Evolutionary conservation across 1,284 basidiomycete species (phyloP), one percentile per base, ranked within the genome.

Genomic region (Rhodotorula sp.): DNA sequence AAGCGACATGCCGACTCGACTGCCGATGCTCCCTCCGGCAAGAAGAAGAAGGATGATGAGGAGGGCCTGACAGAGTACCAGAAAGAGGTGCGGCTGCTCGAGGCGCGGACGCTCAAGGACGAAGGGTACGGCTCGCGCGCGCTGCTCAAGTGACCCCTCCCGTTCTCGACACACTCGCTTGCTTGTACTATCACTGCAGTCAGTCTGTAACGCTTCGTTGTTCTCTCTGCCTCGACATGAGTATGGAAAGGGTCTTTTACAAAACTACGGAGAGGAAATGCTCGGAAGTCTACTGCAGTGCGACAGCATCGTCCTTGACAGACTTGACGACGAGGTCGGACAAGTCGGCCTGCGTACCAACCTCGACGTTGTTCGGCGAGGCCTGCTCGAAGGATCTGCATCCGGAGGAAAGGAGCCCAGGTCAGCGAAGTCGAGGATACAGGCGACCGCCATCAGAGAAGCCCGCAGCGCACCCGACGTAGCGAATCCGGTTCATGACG

Each of bases 271-370:
- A 30, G 3, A 30, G 11, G 18, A n/a, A n/a, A n/a, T n/a, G n/a
- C n/a, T n/a, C n/a, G n/a, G n/a, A n/a, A 26, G 20, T 48, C 22
- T 24, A 63, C 44, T 59, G 52, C 51, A 30, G 57, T 22, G 56
- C 67, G 11, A 56, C 59, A 60, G 72, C 73, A 62, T 75, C 73
- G 51, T 75, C 71, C 73, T 71, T 70, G 65, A 80, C 79, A 28
- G 69, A 64, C 75, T 80, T 81, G 75, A 82, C 75, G 24, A 78
- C 76, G 68, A 82, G 77, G 74, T 81, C 78, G 28, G 78, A 78
- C 22, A 83, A 76, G 77, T 83, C 80, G 57, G 76, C 75, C 64
- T 80, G 78, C 28, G 79, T 78, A 2, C 83, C 83, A 34, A 82
- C 81, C 46, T 77, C 65, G 58, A 83, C 76, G 57, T 69, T 76